These are phyloP conservation scores for Larix kaempferi DNA, from an alignment of 75 land plant species.

Conservation along the genomic window DNA sequence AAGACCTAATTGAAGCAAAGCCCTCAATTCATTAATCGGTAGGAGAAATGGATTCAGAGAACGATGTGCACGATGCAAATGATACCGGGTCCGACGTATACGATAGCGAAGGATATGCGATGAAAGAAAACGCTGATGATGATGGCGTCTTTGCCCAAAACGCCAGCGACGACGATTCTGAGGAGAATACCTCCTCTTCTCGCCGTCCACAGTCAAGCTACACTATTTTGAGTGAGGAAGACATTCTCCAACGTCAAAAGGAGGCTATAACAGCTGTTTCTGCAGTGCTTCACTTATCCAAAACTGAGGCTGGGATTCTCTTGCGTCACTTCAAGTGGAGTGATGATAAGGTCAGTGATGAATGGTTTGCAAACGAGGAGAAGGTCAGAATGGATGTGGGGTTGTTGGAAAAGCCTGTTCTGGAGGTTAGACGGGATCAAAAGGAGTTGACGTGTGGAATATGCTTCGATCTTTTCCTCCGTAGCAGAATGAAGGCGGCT, in stretches of 20 bases:
- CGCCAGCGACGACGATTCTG: no score
- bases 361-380: conserved; percentile 84
- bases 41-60: conserved; percentile 44
- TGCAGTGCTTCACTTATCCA: conserved; percentile 52
- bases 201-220: conserved; percentile 49
- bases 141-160: conserved; percentile 13
- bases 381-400: conserved; percentile 66
- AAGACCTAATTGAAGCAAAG: no score
- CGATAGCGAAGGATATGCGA: conserved; percentile 36
- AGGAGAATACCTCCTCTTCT: not conserved
- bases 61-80: conserved; percentile 57
- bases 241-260: conserved; percentile 58
- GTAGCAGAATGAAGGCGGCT: conserved; percentile 21
- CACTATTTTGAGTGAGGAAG: conserved; percentile 55
- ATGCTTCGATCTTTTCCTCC: conserved; percentile 56
- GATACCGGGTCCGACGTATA: conserved; percentile 31
- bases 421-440: conserved; percentile 16
- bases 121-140: conserved; percentile 26
- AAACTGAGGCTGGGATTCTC: conserved; percentile 46
- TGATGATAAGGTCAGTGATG: conserved; percentile 73
- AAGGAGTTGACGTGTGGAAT: conserved; percentile 68
- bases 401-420: conserved; percentile 33
- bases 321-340: conserved; percentile 74
- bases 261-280: conserved; percentile 49
- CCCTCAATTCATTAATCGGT: no score